Evolutionary conservation across 2,329 filamentous ascomycete genomes (phyloP).

Genomic region (Colletotrichum cereale): DNA sequence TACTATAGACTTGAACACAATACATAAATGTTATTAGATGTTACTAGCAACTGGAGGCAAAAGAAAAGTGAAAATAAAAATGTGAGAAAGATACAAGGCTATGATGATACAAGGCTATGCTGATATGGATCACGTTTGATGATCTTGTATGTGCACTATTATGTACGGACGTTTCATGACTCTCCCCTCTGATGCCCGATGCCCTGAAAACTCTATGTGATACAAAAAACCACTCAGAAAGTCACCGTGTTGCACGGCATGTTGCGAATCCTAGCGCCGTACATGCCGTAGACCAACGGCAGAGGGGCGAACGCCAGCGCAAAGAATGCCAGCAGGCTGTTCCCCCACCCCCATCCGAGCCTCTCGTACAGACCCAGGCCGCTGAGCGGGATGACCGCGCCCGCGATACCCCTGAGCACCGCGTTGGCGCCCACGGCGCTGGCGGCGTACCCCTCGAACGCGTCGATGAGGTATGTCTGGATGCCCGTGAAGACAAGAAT

Average conservation of each 20-base stretch:
- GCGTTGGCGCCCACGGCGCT: conserved; percentile 48
- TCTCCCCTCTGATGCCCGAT: neutral
- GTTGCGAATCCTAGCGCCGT: conserved; percentile 35
- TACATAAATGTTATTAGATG: neutral
- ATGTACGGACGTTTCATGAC: neutral
- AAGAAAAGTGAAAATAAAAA: too few relatives aligned
- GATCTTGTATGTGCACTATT: too few relatives aligned
- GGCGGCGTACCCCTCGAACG: conserved; percentile 46
- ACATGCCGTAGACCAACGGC: conserved; percentile 43
- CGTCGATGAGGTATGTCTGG: conserved; percentile 47
- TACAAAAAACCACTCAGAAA: neutral
- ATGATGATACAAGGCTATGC: neutral
- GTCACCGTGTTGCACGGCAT: conserved; percentile 13
- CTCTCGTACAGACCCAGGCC: conserved; percentile 61
- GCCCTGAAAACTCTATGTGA: too few relatives aligned
- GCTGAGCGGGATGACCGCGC: conserved; percentile 73
- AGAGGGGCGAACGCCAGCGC: conserved; percentile 54
- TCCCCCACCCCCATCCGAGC: conserved; percentile 64
- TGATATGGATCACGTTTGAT: neutral
- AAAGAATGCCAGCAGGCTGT: conserved; percentile 62
- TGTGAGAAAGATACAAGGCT: accelerated
- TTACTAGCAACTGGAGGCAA: neutral
- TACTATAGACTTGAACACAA: neutral
- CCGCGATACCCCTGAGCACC: conserved; percentile 68
- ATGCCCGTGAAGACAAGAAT: conserved; percentile 23